phyloP scores from a whole-genome alignment of 2,329 filamentous ascomycete genomes.

The Arthrinium phaeospermum region DNA sequence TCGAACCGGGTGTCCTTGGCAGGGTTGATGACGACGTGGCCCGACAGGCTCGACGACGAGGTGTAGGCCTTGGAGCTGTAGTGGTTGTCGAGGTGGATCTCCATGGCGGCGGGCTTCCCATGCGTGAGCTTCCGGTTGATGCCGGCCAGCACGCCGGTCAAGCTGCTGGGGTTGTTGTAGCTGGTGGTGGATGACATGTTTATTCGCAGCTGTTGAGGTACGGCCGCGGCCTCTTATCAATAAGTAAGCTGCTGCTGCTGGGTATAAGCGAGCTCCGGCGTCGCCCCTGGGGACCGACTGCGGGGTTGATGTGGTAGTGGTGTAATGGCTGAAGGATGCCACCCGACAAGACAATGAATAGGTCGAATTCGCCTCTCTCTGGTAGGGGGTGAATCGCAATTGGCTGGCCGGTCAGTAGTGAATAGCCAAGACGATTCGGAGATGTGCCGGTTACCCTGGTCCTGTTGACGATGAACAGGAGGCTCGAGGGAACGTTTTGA shows the following conservation, averaged over 20 bases:
- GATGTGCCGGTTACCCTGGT: neutral
- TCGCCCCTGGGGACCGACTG: neutral
- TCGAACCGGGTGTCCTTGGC: constrained; percentile 55
- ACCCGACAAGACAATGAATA: neutral
- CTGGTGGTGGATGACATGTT: constrained; percentile 17
- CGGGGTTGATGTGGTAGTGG: constrained; percentile 5
- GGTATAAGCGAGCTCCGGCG: constrained; percentile 1
- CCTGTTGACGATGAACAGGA: neutral
- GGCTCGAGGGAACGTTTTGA: neutral
- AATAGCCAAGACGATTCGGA: neutral
- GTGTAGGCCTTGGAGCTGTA: constrained; percentile 62
- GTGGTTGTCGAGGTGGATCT: constrained; percentile 58
- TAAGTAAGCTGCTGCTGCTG: neutral
- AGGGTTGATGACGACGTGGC: constrained; percentile 53
- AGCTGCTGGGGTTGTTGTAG: constrained; percentile 25
- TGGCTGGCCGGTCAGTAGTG: neutral
- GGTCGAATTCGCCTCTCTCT: neutral
- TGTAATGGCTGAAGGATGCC: neutral
- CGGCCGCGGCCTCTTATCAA: neutral
- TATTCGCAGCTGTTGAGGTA: neutral
- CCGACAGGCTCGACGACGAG: constrained; percentile 56
- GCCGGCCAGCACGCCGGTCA: constrained; percentile 23
- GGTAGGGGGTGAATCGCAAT: neutral
- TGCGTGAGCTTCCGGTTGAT: constrained; percentile 30
- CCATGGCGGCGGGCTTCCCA: constrained; percentile 45